A percentile compares a stretch with the other conserved stretches of the same genome.
These are phyloP conservation scores for Saccharomycopsis olivae DNA, from an alignment of 805 yeast species.

Conservation along the genomic window DNA sequence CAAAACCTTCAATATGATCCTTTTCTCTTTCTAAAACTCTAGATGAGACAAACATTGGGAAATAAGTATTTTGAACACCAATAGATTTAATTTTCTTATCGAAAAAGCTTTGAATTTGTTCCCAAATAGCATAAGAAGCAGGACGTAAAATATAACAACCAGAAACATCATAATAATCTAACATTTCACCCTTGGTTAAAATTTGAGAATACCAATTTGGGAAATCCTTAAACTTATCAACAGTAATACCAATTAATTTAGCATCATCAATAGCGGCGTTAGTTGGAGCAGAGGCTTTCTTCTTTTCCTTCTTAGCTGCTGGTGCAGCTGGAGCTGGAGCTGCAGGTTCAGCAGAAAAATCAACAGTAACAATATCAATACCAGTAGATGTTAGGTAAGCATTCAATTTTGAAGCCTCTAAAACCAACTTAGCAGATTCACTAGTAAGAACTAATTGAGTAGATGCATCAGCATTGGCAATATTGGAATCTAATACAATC, in stretches of 20 bases:
- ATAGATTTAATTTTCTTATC: constrained; percentile 68
- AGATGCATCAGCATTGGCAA: constrained; percentile 30
- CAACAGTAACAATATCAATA: constrained; percentile 44
- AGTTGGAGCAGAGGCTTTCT: constrained; percentile 22
- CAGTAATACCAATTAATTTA: constrained; percentile 91
- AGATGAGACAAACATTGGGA: constrained; percentile 97
- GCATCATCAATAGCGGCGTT: constrained; percentile 66
- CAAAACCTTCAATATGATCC: constrained; percentile 98
- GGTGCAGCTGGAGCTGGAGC: constrained; percentile 24
- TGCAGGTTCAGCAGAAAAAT: constrained; percentile 35
- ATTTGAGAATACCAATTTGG: constrained; percentile 97
- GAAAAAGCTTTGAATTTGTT: constrained; percentile 81
- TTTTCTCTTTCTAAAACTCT: constrained; percentile 93
- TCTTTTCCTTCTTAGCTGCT: constrained; percentile 16
- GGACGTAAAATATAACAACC: constrained; percentile 99
- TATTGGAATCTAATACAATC: constrained; percentile 44
- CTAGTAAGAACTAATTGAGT: constrained; percentile 36
- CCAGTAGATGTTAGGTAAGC: constrained; percentile 41
- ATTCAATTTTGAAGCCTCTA: constrained; percentile 36
- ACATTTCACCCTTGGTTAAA: constrained; percentile 93
- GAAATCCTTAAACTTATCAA: constrained; percentile 84
- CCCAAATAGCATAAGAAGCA: constrained; percentile 91
- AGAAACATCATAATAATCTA: constrained; percentile 96
- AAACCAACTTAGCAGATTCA: constrained; percentile 39
- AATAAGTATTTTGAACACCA: constrained; percentile 91